These are phyloP conservation scores for Tulasnella sp. DNA, from an alignment of 768 basidiomycete species.

Conservation along the genomic window DNA sequence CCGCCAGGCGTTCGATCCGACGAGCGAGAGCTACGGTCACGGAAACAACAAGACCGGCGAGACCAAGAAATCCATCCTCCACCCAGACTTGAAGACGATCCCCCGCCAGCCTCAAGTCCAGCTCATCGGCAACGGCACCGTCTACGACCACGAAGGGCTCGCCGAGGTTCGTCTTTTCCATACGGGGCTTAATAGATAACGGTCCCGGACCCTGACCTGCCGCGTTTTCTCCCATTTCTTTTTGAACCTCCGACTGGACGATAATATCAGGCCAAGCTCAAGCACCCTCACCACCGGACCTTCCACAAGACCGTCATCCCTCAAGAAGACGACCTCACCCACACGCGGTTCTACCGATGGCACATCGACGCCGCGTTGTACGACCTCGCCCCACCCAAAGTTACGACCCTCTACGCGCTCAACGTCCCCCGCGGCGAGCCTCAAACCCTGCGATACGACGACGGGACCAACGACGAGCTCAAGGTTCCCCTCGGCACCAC, in stretches of 20 bases:
- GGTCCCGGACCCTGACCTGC: neutral
- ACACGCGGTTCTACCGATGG: slow-evolving; percentile 86
- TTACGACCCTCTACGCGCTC: slow-evolving; percentile 76
- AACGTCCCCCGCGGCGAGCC: slow-evolving; percentile 50
- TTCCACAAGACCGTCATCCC: slow-evolving; percentile 77
- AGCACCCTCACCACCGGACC: slow-evolving; percentile 74
- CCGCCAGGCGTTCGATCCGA: slow-evolving; percentile 62
- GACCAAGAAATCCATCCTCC: slow-evolving; percentile 68
- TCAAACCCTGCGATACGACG: slow-evolving; percentile 68
- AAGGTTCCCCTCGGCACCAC: slow-evolving; percentile 78
- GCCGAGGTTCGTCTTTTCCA: slow-evolving; percentile 30
- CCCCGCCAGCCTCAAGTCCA: slow-evolving; percentile 83
- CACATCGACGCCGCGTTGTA: slow-evolving; percentile 86
- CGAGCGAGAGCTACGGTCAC: slow-evolving; percentile 60
- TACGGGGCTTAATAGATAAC: neutral
- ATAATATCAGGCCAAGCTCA: slow-evolving; percentile 44
- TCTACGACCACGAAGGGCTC: slow-evolving; percentile 71
- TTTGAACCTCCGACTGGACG: neutral
- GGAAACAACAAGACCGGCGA: slow-evolving; percentile 77
- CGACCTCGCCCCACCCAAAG: slow-evolving; percentile 63
- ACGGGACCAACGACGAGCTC: slow-evolving; percentile 76
- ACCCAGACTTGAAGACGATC: slow-evolving; percentile 85
- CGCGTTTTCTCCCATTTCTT: neutral
- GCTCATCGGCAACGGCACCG: slow-evolving; percentile 78
- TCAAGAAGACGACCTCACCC: slow-evolving; percentile 57